phyloP scores from a whole-genome alignment of 257 asterid genomes.

The Plantago elongata region DNA sequence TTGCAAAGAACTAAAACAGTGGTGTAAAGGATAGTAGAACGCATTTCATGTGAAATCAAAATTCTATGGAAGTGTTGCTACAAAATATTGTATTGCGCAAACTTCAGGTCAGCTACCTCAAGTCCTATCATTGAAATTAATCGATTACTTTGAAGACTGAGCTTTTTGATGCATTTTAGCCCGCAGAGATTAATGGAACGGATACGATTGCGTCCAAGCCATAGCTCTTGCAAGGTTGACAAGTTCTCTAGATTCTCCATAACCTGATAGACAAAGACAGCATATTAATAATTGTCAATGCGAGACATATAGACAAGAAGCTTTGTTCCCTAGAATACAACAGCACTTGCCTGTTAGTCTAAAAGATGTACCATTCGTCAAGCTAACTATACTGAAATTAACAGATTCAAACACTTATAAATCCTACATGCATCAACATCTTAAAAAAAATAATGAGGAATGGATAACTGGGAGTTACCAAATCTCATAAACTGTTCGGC shows the following conservation, averaged over 20 bases:
- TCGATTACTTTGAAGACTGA: constrained; percentile 97
- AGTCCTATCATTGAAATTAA: constrained; percentile 74
- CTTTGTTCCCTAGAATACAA: constrained; percentile 1
- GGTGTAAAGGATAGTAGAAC: background rate
- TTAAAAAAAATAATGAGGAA: too few relatives aligned
- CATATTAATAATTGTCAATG: constrained; percentile 11
- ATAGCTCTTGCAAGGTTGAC: constrained; percentile 73
- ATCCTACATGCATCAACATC: too few relatives aligned
- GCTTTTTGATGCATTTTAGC: constrained; percentile 81
- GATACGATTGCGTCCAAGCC: constrained; percentile 98
- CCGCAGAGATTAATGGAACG: constrained; percentile 78
- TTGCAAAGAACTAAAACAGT: constrained; percentile 3
- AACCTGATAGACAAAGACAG: constrained; percentile 45
- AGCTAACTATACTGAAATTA: background rate
- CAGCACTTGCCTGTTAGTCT: constrained; percentile 1
- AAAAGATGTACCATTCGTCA: background rate
- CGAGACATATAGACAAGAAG: constrained; percentile 9
- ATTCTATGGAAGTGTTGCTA: background rate
- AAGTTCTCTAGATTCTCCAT: constrained; percentile 76
- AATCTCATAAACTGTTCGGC: too few relatives aligned
- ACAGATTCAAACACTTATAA: too few relatives aligned
- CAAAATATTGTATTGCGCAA: constrained; percentile 12
- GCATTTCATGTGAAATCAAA: background rate
- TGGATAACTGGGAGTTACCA: too few relatives aligned
- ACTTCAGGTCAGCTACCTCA: constrained; percentile 51